A percentile compares a stretch with the other conserved stretches of the same genome.
phyloP scores from a whole-genome alignment of 331 rosid genomes.

The Cydonia oblonga region DNA sequence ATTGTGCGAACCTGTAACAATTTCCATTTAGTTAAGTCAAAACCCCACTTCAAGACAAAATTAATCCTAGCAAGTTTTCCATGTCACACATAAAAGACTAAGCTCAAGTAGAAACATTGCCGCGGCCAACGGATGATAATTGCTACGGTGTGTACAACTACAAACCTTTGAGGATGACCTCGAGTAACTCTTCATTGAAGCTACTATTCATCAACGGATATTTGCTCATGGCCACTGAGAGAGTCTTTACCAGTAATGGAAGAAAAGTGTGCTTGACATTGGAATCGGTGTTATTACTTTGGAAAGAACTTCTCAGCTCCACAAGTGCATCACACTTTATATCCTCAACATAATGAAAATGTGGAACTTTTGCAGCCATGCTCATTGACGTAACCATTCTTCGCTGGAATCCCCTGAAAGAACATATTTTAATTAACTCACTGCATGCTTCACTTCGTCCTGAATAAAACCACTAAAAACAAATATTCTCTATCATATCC shows the following conservation, averaged over 20 bases:
- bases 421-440: neutral
- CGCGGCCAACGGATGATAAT: neutral
- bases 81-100: neutral
- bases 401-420: conserved; percentile 78
- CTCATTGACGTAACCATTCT: conserved; percentile 81
- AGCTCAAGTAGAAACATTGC: neutral
- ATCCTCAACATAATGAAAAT: conserved; percentile 83
- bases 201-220: conserved; percentile 71
- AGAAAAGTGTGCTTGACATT: conserved; percentile 81
- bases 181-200: conserved; percentile 69
- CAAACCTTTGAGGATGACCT: conserved; percentile 75
- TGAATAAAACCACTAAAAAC: neutral
- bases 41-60: neutral
- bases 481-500: neutral
- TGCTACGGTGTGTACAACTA: neutral
- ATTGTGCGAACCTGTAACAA: conserved; percentile 66
- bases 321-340: conserved; percentile 62
- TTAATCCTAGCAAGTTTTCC: neutral
- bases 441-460: neutral
- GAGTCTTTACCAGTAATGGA: conserved; percentile 67
- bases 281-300: conserved; percentile 50
- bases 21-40: conserved; percentile 1
- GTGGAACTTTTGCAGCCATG: conserved; percentile 80
- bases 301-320: conserved; percentile 68
- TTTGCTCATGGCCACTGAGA: conserved; percentile 68